phyloP scores from a whole-genome alignment of 441 rosid genomes.

The Bruguiera hainesii region DNA sequence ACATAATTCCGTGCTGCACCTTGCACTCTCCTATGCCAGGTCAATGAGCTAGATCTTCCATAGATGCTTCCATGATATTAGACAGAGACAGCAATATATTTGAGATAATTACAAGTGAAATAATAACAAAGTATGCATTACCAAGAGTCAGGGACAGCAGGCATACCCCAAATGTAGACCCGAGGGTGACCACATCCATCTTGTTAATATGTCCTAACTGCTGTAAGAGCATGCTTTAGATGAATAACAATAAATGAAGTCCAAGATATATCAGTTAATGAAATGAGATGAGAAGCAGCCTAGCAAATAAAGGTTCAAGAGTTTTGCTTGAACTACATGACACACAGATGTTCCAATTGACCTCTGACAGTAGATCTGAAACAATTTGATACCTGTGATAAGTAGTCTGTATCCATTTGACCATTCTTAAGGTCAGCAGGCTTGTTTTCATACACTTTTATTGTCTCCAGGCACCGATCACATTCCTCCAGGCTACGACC shows the following conservation, averaged over 20 bases:
- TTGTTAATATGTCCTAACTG: constrained; percentile 81
- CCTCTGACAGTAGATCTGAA: constrained; percentile 3
- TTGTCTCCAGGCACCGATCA: constrained; percentile 94
- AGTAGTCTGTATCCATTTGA: constrained; percentile 87
- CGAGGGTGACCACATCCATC: constrained; percentile 95
- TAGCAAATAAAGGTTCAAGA: background rate
- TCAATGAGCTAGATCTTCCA: constrained; percentile 94
- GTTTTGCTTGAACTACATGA: constrained; percentile 1
- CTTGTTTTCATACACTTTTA: constrained; percentile 91
- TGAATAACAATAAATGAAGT: constrained; percentile 29
- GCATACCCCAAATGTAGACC: constrained; percentile 90
- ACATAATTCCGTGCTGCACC: constrained; percentile 36
- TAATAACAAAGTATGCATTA: background rate
- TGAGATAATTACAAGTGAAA: constrained; percentile 3
- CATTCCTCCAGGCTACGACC: constrained; percentile 85
- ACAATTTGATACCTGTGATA: constrained; percentile 58
- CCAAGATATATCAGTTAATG: constrained; percentile 18
- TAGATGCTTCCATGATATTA: constrained; percentile 89
- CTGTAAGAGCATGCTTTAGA: constrained; percentile 82
- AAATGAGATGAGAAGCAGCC: background rate
- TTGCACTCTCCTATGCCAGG: constrained; percentile 98
- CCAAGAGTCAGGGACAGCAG: constrained; percentile 3
- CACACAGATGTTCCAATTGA: background rate
- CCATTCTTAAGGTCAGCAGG: constrained; percentile 97
- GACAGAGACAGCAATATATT: constrained; percentile 66